Conservation (phyloP, 1,284 basidiomycete species). For the Psilocybe mexicana region DNA sequence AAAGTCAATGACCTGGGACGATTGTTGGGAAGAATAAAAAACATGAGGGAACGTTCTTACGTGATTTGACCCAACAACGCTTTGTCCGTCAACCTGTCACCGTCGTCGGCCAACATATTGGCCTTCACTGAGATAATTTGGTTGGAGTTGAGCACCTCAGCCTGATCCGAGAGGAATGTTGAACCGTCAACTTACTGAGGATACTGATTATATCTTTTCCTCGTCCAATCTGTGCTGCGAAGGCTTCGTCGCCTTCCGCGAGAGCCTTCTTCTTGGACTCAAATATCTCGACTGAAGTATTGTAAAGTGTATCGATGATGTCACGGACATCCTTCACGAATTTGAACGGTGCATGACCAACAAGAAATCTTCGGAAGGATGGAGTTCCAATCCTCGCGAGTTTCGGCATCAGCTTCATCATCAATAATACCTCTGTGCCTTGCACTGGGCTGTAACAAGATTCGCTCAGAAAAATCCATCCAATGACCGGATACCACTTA, state of each 20-base stretch:
- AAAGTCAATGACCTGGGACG: slow-evolving; percentile 42
- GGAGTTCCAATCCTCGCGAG: slow-evolving; percentile 35
- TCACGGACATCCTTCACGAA: slow-evolving; percentile 34
- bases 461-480: neutral
- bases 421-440: neutral
- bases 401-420: slow-evolving; percentile 28
- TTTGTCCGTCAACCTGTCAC: slow-evolving; percentile 25
- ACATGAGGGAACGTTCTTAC: slow-evolving; percentile 9
- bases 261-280: slow-evolving; percentile 41
- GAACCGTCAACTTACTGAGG: slow-evolving; percentile 35
- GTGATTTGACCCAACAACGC: slow-evolving; percentile 27
- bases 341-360: slow-evolving; percentile 33
- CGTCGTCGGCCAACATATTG: slow-evolving; percentile 27
- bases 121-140: slow-evolving; percentile 23
- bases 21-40: neutral
- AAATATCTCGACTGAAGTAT: slow-evolving; percentile 38
- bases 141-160: neutral
- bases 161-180: neutral
- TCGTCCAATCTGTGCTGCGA: slow-evolving; percentile 32
- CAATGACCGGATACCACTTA: slow-evolving; percentile 14
- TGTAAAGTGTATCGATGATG: slow-evolving; percentile 40
- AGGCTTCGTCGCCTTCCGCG: slow-evolving; percentile 33
- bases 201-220: slow-evolving; percentile 51
- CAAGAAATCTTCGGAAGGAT: slow-evolving; percentile 34
- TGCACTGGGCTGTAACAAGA: slow-evolving; percentile 1